Conservation (phyloP, 495 filamentous ascomycete genomes). For the Xylaria longipes region DNA sequence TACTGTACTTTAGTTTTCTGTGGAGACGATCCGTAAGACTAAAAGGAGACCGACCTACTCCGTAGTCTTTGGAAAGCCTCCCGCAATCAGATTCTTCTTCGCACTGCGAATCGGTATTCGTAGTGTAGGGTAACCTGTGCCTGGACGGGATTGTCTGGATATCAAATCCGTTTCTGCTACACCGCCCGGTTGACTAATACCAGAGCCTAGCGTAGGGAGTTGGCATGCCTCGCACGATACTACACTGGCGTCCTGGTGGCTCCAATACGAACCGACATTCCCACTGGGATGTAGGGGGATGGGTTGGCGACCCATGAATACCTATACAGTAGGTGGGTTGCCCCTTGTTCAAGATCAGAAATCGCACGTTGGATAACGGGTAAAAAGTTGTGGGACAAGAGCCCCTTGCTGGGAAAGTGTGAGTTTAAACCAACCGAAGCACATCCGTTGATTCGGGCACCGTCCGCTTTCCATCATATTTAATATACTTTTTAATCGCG, state of each 20-base stretch:
- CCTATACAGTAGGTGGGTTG: constrained; percentile 23
- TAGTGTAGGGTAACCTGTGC: not conserved
- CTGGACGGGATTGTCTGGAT: not conserved
- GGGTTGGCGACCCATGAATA: constrained; percentile 25
- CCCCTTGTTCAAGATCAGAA: constrained; percentile 21
- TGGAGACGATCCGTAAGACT: constrained; percentile 9
- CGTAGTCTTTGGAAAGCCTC: not conserved
- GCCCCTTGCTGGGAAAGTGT: not conserved
- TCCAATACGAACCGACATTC: constrained; percentile 38
- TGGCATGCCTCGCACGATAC: constrained; percentile 28
- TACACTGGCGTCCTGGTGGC: constrained; percentile 28
- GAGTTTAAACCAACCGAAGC: not conserved
- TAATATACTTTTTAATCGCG: not conserved
- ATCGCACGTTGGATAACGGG: constrained; percentile 3
- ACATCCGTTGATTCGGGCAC: not conserved
- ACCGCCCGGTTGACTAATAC: constrained; percentile 5
- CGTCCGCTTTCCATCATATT: not conserved
- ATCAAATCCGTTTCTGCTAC: constrained; percentile 10
- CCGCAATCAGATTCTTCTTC: not conserved
- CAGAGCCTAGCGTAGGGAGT: constrained; percentile 23
- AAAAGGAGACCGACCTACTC: constrained; percentile 5
- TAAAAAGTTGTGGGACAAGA: constrained; percentile 14
- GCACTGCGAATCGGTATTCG: constrained; percentile 17
- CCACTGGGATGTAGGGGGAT: constrained; percentile 29
- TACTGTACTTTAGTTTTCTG: not conserved